These are phyloP conservation scores for Pyrus bretschneideri DNA, from an alignment of 306 rosid genomes.

Conservation along the genomic window DNA sequence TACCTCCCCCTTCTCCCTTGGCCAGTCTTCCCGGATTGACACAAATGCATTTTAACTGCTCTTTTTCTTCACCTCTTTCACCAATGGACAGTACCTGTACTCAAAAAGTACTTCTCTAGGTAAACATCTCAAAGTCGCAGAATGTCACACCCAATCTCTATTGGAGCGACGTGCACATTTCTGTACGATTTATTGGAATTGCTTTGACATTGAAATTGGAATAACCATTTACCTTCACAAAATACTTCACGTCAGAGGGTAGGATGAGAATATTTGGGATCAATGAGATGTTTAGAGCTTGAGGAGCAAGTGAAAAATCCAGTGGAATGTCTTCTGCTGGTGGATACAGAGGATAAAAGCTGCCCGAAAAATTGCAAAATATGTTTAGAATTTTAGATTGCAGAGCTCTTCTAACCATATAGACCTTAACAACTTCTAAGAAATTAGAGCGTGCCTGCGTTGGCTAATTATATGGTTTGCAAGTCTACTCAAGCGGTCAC, in stretches of 20 bases:
- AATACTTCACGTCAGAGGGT: conserved; percentile 81
- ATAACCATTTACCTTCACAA: conserved; percentile 55
- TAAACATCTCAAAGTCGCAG: not conserved
- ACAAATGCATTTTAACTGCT: conserved; percentile 50
- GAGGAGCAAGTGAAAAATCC: conserved; percentile 79
- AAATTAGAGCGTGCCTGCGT: conserved; percentile 40
- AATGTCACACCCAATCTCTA: not conserved
- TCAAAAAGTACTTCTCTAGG: not conserved
- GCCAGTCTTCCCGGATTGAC: conserved; percentile 88
- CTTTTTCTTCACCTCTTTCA: conserved; percentile 39
- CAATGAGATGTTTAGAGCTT: conserved; percentile 63
- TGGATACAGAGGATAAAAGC: conserved; percentile 93
- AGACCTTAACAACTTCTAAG: not conserved
- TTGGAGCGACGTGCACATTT: not conserved
- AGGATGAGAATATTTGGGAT: conserved; percentile 81
- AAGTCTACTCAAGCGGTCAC: conserved; percentile 85
- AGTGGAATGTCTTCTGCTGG: conserved; percentile 81
- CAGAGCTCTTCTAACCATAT: conserved; percentile 3
- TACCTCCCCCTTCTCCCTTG: conserved; percentile 97
- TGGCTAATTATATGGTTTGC: conserved; percentile 73
- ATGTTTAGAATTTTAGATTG: not conserved
- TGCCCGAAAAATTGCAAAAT: conserved; percentile 26
- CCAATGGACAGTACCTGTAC: conserved; percentile 51
- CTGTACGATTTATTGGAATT: not conserved
- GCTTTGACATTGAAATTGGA: not conserved